These are phyloP conservation scores for Neohortaea acidophila DNA, from an alignment of 495 filamentous ascomycete species.

Conservation along the genomic window DNA sequence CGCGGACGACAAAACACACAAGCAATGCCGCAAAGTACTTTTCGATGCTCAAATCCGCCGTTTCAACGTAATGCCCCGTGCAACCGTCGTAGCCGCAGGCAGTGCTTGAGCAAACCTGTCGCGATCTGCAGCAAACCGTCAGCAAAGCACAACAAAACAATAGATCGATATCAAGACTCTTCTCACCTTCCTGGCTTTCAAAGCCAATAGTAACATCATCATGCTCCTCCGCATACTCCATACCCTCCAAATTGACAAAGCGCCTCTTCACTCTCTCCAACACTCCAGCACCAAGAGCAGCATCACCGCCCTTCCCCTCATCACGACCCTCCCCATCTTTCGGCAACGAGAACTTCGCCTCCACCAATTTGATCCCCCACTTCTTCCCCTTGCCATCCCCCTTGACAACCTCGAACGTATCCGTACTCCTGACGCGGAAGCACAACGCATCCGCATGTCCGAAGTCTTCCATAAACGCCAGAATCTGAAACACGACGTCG, in stretches of 20 bases:
- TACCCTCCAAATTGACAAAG: constrained; percentile 70
- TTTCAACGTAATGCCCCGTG: constrained; percentile 22
- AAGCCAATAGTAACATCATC: constrained; percentile 79
- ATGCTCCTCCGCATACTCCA: constrained; percentile 77
- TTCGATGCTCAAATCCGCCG: constrained; percentile 15
- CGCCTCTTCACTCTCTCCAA: constrained; percentile 39
- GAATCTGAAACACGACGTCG: constrained; percentile 53
- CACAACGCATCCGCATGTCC: constrained; percentile 74
- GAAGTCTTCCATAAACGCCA: constrained; percentile 75
- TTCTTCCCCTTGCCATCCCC: constrained; percentile 43
- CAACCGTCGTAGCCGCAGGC: constrained; percentile 20
- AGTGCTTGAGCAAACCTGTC: constrained; percentile 25
- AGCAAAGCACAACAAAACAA: constrained; percentile 9
- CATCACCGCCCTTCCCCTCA: constrained; percentile 12
- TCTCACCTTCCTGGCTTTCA: constrained; percentile 62
- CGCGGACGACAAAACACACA: too few species aligned
- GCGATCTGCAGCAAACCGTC: constrained; percentile 19
- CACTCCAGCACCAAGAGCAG: constrained; percentile 22
- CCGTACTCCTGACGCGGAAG: constrained; percentile 65
- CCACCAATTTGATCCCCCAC: constrained; percentile 54
- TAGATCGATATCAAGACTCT: not conserved
- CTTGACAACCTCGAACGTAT: constrained; percentile 57
- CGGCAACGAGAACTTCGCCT: constrained; percentile 80
- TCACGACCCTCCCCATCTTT: constrained; percentile 18
- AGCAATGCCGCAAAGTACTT: too few species aligned